Evolutionary conservation across 2,329 filamentous ascomycete genomes (phyloP), one percentile per base, ranked within the genome.

Genomic region (Exophiala oligosperma): DNA sequence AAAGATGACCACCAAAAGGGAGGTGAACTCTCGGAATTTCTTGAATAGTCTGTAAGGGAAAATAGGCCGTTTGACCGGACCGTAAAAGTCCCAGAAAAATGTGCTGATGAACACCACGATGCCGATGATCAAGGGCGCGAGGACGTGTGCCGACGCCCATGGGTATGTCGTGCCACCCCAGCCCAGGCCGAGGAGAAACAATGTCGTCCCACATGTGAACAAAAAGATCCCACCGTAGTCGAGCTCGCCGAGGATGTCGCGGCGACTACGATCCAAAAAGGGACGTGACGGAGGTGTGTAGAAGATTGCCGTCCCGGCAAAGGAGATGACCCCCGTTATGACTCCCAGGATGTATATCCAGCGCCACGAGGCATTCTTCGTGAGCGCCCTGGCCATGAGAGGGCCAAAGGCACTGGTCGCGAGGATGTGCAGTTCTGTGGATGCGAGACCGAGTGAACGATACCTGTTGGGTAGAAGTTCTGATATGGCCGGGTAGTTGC

Each of bases 171-270:
- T 65, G 11, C 76, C 76, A 46, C 76, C 74, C 68, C 69, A 72
- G 44, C 72, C 74, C 3, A 79, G 68, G 14, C 77, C 77, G 49
- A 79, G 62, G 29, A 78, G 66, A 57, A 78, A 74, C 12, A 76
- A 63, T 4, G 78, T 67, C 6, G 72, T 69, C 23, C 77, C 77
- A 14, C 67, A 65, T 11, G 71, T 59, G 61, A 72, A 78, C 0
- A 80, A 68, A 29, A 76, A 66, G 47, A 79, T 73, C 23, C 78
- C 78, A 38, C 76, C 48, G 60, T 70, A 78, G 63, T 80, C 81
- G 5, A 82, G 70, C 59, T 75, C 70, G 63, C 71, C 74, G 41
- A 76, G 61, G 9, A 57, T 21, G 21, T 57, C 29, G 7, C 29
- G 14, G 3, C 35, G 21, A 1, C 29, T 40, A 9, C 21, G 21